phyloP scores from a whole-genome alignment of 2,329 filamentous ascomycete genomes.

The Botrytis squamosa region DNA sequence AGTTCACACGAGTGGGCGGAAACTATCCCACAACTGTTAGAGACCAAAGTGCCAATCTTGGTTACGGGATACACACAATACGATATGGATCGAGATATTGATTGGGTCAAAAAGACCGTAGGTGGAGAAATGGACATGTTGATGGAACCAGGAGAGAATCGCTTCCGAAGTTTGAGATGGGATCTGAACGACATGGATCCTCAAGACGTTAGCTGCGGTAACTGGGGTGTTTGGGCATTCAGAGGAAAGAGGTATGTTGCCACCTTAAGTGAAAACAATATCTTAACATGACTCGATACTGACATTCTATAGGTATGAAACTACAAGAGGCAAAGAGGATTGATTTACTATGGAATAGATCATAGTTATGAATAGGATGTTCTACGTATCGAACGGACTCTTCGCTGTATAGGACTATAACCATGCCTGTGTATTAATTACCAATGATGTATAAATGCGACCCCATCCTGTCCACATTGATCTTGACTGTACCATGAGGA shows the following conservation, averaged over 20 bases:
- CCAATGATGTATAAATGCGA: conserved; percentile 3
- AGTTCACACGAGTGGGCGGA: conserved; percentile 92
- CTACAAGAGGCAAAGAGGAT: conserved; percentile 33
- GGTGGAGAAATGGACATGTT: conserved; percentile 89
- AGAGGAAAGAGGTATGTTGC: conserved; percentile 82
- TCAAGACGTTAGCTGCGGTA: conserved; percentile 89
- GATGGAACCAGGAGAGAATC: conserved; percentile 89
- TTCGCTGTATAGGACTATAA: background rate
- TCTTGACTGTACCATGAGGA: conserved; percentile 2
- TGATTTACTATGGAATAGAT: background rate
- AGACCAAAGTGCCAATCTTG: conserved; percentile 93
- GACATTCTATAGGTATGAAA: conserved; percentile 38
- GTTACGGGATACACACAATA: conserved; percentile 94
- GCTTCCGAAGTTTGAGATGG: conserved; percentile 91
- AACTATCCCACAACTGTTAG: conserved; percentile 82
- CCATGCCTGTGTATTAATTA: background rate
- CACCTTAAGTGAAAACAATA: background rate
- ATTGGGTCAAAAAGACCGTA: conserved; percentile 83
- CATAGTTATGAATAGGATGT: background rate
- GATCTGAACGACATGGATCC: conserved; percentile 95
- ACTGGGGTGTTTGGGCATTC: conserved; percentile 97
- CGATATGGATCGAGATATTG: conserved; percentile 90
- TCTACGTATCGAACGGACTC: background rate
- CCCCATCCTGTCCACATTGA: background rate
- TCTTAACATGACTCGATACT: conserved; percentile 5